Conservation (phyloP, 1,284 basidiomycete genomes). For the Cryptococcus sp. region DNA sequence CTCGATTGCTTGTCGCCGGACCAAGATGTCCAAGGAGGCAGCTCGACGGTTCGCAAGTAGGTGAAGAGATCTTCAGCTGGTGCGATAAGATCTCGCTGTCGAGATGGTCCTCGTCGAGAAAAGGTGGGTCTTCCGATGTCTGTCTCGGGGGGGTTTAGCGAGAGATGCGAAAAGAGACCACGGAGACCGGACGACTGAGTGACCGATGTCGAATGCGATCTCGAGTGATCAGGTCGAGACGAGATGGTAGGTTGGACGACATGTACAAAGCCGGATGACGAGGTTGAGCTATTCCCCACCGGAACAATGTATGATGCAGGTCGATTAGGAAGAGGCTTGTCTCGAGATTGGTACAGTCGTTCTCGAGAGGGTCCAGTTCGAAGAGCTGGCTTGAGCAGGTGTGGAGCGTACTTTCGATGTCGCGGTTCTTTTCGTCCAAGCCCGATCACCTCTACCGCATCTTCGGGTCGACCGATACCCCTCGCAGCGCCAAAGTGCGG, state of each 20-base stretch:
- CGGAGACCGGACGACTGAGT: conserved; percentile 10
- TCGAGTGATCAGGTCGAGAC: background rate
- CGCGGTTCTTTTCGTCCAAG: conserved; percentile 30
- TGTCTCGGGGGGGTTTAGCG: conserved; percentile 14
- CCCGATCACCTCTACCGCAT: conserved; percentile 35
- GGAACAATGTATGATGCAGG: conserved; percentile 6
- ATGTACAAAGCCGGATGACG: background rate
- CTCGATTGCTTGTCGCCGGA: conserved; percentile 10
- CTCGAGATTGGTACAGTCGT: background rate
- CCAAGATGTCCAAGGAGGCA: conserved; percentile 34
- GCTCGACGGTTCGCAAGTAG: conserved; percentile 26
- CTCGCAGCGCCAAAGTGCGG: conserved; percentile 19
- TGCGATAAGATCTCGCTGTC: conserved; percentile 2
- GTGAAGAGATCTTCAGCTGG: conserved; percentile 35
- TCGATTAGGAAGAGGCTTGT: conserved; percentile 2
- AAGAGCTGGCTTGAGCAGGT: conserved; percentile 32
- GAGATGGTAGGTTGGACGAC: background rate
- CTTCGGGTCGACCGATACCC: conserved; percentile 29
- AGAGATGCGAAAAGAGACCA: conserved; percentile 29
- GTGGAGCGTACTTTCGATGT: conserved; percentile 26
- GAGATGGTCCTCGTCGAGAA: background rate
- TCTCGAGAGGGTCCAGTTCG: conserved; percentile 5
- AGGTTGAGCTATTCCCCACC: background rate
- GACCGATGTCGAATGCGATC: background rate
- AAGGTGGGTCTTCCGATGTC: background rate